A percentile compares a stretch with the other conserved stretches of the same genome.
Conservation (phyloP, 1,284 basidiomycete genomes). For the Apiotrichum domesticum region DNA sequence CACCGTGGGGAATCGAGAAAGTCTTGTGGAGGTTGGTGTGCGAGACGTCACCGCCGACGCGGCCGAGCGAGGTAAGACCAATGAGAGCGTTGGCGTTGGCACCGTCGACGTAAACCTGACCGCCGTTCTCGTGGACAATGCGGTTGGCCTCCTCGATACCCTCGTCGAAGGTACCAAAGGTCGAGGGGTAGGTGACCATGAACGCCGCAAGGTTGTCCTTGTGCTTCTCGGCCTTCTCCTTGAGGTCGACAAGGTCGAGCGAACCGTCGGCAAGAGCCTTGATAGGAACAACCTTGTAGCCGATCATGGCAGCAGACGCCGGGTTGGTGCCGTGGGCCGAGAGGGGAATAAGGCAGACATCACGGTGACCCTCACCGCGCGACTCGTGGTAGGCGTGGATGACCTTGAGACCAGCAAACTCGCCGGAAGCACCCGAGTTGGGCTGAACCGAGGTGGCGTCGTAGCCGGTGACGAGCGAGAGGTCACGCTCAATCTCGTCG, state of each 20-base stretch:
- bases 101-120: conserved; percentile 96
- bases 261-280: conserved; percentile 83
- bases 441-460: conserved; percentile 91
- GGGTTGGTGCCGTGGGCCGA: conserved; percentile 96
- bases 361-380: conserved; percentile 73
- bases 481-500: conserved; percentile 82
- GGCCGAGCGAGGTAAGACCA: conserved; percentile 90
- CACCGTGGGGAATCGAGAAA: conserved; percentile 75
- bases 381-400: conserved; percentile 92
- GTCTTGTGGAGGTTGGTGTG: conserved; percentile 95
- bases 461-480: conserved; percentile 93
- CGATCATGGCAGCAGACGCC: conserved; percentile 93
- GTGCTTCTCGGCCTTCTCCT: conserved; percentile 81
- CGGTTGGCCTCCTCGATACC: conserved; percentile 87
- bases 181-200: conserved; percentile 97
- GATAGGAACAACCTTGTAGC: conserved; percentile 89
- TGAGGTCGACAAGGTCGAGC: conserved; percentile 80
- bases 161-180: conserved; percentile 94
- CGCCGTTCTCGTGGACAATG: conserved; percentile 89
- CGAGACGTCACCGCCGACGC: conserved; percentile 93
- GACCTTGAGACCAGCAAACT: conserved; percentile 88
- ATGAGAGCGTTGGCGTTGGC: conserved; percentile 96
- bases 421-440: conserved; percentile 93
- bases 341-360: conserved; percentile 90
- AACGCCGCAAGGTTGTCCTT: conserved; percentile 88